A percentile compares a stretch with the other conserved stretches of the same genome.
phyloP scores from a whole-genome alignment of 768 basidiomycete genomes.

The Russula griseocarnosa region DNA sequence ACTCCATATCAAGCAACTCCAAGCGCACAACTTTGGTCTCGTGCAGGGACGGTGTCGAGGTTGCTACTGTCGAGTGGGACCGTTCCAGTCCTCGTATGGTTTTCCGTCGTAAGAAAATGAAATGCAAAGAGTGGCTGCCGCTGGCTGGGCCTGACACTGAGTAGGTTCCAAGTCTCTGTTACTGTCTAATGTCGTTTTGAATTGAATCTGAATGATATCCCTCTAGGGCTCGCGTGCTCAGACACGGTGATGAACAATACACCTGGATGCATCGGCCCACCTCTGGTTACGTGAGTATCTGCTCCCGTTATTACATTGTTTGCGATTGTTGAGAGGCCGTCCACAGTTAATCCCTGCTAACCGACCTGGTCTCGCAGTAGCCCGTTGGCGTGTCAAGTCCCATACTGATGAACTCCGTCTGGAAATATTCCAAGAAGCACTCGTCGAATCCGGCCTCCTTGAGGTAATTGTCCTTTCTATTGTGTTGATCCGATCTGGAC shows the following conservation, averaged over 20 bases:
- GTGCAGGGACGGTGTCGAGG: background rate
- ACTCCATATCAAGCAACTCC: constrained; percentile 7
- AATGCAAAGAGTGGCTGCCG: constrained; percentile 22
- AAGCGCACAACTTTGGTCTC: constrained; percentile 13
- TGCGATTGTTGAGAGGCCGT: background rate
- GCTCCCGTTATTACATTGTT: background rate
- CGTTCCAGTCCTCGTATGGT: constrained; percentile 18
- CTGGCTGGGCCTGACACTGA: constrained; percentile 19
- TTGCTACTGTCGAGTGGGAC: constrained; percentile 22
- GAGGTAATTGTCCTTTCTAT: constrained; percentile 19
- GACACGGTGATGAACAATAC: constrained; percentile 11
- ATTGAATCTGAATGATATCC: background rate
- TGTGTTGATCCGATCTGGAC: constrained; percentile 14
- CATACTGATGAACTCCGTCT: constrained; percentile 8
- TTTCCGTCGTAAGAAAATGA: constrained; percentile 16
- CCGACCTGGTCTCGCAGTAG: constrained; percentile 20
- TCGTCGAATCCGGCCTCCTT: constrained; percentile 14
- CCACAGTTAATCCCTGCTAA: constrained; percentile 16
- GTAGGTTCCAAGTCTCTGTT: background rate
- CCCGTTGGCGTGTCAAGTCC: constrained; percentile 17
- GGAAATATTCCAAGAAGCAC: constrained; percentile 19
- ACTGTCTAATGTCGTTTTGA: background rate
- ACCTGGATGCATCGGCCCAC: constrained; percentile 10
- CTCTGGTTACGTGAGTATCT: constrained; percentile 14
- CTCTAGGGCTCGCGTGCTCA: constrained; percentile 13